phyloP scores from a whole-genome alignment of 495 filamentous ascomycete genomes.

The Recurvomyces mirabilis region DNA sequence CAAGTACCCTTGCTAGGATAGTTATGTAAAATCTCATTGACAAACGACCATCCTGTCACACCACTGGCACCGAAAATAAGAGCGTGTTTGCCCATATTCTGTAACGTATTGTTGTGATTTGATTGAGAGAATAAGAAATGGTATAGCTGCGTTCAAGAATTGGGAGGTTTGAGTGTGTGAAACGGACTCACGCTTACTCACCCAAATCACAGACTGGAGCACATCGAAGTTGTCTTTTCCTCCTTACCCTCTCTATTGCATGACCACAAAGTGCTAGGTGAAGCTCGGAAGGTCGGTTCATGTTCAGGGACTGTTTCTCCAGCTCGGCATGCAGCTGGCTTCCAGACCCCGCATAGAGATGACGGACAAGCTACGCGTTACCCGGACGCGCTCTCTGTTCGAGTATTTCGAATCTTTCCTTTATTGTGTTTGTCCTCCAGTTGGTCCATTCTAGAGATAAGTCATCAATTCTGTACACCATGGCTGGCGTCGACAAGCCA shows the following conservation, averaged over 20 bases:
- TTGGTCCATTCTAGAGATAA: too few species aligned
- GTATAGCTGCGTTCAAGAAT: too few species aligned
- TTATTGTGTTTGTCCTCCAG: too few species aligned
- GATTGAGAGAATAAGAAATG: not conserved
- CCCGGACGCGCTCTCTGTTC: too few species aligned
- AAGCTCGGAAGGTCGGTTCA: not conserved
- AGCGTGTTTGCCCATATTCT: constrained; percentile 17
- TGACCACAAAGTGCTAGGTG: too few species aligned
- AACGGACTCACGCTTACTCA: too few species aligned
- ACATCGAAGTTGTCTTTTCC: too few species aligned
- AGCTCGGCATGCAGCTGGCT: not conserved
- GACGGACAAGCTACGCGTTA: not conserved
- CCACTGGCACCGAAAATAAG: constrained; percentile 29
- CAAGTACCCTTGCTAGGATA: constrained; percentile 28
- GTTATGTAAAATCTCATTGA: constrained; percentile 29
- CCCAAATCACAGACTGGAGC: too few species aligned
- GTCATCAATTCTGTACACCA: not conserved
- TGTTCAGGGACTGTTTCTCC: not conserved
- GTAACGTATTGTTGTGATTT: not conserved
- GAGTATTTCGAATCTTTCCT: too few species aligned
- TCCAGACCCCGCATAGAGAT: constrained; percentile 1
- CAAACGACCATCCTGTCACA: constrained; percentile 27
- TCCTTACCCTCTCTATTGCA: too few species aligned
- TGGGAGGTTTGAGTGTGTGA: too few species aligned
- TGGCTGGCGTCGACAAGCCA: constrained; percentile 2